Evolutionary conservation across 1,284 basidiomycete genomes (phyloP), one percentile per base, ranked within the genome.

Genomic region (Cystobasidiaceae sp.): DNA sequence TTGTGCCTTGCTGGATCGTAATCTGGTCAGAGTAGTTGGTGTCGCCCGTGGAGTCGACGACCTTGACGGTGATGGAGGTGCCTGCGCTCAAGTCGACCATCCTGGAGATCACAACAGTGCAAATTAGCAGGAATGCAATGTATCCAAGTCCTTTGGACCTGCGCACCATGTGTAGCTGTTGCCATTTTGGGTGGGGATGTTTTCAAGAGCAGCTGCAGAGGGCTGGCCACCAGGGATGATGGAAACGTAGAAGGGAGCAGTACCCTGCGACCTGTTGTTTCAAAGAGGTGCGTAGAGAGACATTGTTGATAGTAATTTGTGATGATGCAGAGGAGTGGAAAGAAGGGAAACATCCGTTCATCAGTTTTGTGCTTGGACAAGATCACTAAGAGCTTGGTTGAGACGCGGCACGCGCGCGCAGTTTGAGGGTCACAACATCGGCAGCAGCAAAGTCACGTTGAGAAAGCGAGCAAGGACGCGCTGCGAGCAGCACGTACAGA

Each of bases 1-100:
- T 45, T 11, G 55, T 43, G 49, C 64, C 64, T n/a, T 23, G 32
- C 27, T 59, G 55, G 45, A 64, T 56, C 11, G 61, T 55, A 27
- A 66, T 21, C 21, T 52, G 48, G 41, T 45, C 33, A 21, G 48
- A 66, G 57, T 66, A 58, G 55, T 59, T 49, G 43, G 46, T 32
- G 21, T 17, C 50, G 30, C 75, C 76, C n/a, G 52, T 69, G 54
- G 64, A 70, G 61, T 76, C 75, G 51, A 68, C 67, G 50, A 76
- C 66, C 50, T 69, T 67, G 41, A 77, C 66, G 56, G 75, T 76
- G 59, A 75, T 68, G 49, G 67, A 67, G 41, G 74, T 75, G 44
- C 75, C 75, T 4, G 71, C 56, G 45, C 72, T 55, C 44, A 76
- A 32, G 71, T 75, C 70, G 65, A 75, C 74, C 49, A 50, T 71